Base-by-base conservation (phyloP, 1,284 basidiomycete species). In the Rhodotorula sp. region DNA sequence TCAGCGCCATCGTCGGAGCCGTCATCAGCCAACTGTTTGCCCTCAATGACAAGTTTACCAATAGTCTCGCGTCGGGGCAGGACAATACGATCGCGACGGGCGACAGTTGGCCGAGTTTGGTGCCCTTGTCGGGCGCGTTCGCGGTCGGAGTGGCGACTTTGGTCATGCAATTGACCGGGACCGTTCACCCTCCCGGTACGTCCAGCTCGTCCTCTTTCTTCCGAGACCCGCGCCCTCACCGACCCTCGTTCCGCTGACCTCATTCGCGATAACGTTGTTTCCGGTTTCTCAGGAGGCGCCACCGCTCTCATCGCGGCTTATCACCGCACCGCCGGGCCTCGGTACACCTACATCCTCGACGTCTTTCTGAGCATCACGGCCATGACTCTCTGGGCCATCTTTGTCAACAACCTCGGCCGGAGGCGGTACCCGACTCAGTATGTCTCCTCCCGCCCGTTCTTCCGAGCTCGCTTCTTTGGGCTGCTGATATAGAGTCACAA, bases 101-200 rank as follows among this genome's bases (percentile, higher is more conserved):
- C 1, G n/a, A 43, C 16, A 66, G 61, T n/a, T 76, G 69, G 64
- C 20, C 18, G 2, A 29, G 34, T n/a, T 39, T 76, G 12, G 61
- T 65, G 0, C 69, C 74, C 0, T 61, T 76, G 3, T 60, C 72
- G 12, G 65, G 59, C 5, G 65, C 67, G 3, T 46, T 76, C 7
- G 48, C 70, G 0, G 74, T 76, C 4, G 62, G 59, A 14, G 20
- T 70, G 2, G 51, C 67, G 4, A 26, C 67, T 4, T 23, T 68
- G 8, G 62, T 48, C 15, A 76, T 76, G 74, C 74, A 76, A 56
- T 1, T 76, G 20, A 74, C 74, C 10, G 69, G 69, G 10, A 76
- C 74, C 1, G 49, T 76, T 3, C 74, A 76, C 64, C 74, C 74
- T 3, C 72, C 72, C 10, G 72, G 68, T 70, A 23, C 49, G 62